Conservation (phyloP, 1,284 basidiomycete genomes). For the Ustilago loliicola region DNA sequence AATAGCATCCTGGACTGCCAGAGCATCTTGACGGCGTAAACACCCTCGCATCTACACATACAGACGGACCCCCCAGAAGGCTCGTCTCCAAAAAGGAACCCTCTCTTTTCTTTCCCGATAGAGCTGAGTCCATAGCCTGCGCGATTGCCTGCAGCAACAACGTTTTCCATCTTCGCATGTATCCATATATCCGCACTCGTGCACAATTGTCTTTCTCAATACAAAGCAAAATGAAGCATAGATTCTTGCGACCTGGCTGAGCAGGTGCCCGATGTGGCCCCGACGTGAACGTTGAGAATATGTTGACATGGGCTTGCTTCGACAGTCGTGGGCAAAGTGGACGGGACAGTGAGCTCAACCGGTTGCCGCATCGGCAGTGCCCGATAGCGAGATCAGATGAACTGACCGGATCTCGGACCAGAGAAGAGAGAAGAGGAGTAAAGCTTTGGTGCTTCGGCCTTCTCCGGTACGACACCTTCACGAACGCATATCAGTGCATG, state of each 20-base stretch:
- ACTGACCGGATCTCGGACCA: slow-evolving; percentile 1
- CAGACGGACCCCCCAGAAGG: neutral
- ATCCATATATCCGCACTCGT: slow-evolving; percentile 27
- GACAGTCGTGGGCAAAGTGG: neutral
- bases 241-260: neutral
- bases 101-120: neutral
- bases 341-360: too few species aligned
- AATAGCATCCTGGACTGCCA: neutral
- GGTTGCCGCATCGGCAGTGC: neutral
- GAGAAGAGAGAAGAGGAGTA: neutral
- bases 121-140: neutral
- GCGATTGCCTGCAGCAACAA: neutral
- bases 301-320: too few species aligned
- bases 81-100: slow-evolving; percentile 11
- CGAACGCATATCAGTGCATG: slow-evolving; percentile 5
- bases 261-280: neutral
- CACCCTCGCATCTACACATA: neutral
- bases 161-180: slow-evolving; percentile 24
- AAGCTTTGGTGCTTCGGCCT: slow-evolving; percentile 8
- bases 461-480: slow-evolving; percentile 9
- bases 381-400: neutral
- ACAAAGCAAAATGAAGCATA: slow-evolving; percentile 11
- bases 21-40: neutral
- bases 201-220: slow-evolving; percentile 12
- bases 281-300: neutral